Base-by-base conservation (phyloP, 192 early-diverging fungal genomes). In the Piromyces finnis region DNA sequence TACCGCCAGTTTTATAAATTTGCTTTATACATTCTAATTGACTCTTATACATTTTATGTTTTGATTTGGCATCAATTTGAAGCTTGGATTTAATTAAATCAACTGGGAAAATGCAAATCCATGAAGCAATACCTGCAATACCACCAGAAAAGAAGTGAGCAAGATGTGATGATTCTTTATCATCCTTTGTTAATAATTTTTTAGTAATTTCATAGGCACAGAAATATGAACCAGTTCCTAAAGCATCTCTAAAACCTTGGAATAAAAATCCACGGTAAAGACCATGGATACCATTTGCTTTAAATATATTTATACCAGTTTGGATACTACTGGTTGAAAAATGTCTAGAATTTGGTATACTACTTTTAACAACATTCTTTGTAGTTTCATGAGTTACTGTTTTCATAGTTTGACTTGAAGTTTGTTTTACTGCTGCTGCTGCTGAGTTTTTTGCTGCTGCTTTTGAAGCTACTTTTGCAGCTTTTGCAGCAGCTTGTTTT, bases 81-180 rank as follows among this genome's bases (percentile, higher is more conserved):
- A 94, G 86, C 14, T 88, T 87, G 17, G 91, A 91, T 82, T 94
- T 94, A 28, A 94, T 85, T 78, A 94, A 83, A 81, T 94, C 94
- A 11, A 92, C 85, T 0, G 94, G 94, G 79, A 94, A 94, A 27
- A 94, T 91, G 29, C 93, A 80, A 30, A 94, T 84, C 93, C 94
- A 94, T 11, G 91, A 92, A 30, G 93, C 82, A 22, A 93, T 91
- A 28, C 94, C 94, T 82, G 92, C 93, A 12, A 89, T 84, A 18
- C 93, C 94, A 35, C 94, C 94, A 4, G 94, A 88, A 79, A 94
- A 83, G 82, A 94, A 92, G 35, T 94, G 92, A 0, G 91, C 90
- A 85, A 92, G 84, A 12, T 90, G 90, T 3, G 91, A 91, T 13
- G 91, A 36, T 51, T 51, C 41, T 22, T 14, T 51, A 51, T 51